Evolutionary conservation across 2,329 filamentous ascomycete genomes (phyloP), one percentile per base, ranked within the genome.

Genomic region (Neopestalotiopsis sp.): DNA sequence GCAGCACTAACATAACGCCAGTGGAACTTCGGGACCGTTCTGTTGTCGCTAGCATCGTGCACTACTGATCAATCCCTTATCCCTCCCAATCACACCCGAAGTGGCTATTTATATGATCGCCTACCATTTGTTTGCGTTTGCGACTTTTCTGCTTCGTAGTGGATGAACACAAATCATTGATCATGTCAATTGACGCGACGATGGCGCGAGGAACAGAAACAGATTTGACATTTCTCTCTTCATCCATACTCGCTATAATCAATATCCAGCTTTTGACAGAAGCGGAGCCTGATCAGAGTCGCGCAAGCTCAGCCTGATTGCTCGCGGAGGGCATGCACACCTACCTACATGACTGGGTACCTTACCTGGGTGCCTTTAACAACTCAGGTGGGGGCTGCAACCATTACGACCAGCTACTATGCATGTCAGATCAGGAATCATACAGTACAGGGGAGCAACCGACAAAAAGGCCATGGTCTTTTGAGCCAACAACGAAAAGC

Each of bases 1-100:
- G 17, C 30, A 62, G 59, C 59, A 62, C 59, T 38, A 40, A 40
- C 32, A 20, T 17, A 14, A 40, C 30, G 30, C 59, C n/a, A 40
- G 59, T 62, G 30, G 59, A 53, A 53, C 45, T 53, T 53, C 45
- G 45, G 45, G 45, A n/a, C 45, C 45, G 45, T 20, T n/a, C 45
- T n/a, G 20, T n/a, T 53, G 14, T 24, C 45, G 9, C n/a, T 53
- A 17, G 20, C 45, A 53, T n/a, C 45, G n/a, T 9, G n/a, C 17
- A n/a, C 20, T 53, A 17, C 17, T 20, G 20, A 9, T 17, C n/a
- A 17, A 17, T 53, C 14, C 14, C 14, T 53, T 53, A 9, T 53
- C 45, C n/a, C 3, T 53, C 45, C n/a, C 17, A 20, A 14, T 53
- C 17, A 20, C 45, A 53, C 45, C 45, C 45, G 45, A n/a, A 17